Percentiles rank a stretch among this genome's conserved stretches.
Evolutionary conservation across 164 flowering plant genomes (phyloP).

Genomic region (Sedum album): DNA sequence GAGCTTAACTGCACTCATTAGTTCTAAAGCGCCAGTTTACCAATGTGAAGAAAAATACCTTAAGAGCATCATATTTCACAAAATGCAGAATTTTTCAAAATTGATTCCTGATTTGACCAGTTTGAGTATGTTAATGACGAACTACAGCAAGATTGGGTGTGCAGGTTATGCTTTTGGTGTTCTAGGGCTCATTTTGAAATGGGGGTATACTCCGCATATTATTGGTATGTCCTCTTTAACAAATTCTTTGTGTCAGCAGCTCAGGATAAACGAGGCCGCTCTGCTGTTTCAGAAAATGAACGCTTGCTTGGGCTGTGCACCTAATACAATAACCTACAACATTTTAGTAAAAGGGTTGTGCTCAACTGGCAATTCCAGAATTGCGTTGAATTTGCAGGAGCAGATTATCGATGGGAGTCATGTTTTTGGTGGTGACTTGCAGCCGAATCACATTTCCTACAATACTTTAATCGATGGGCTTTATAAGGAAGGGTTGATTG

Average conservation of each 20-base stretch:
- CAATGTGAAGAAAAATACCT: not conserved
- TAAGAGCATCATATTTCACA: not conserved
- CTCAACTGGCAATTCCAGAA: conserved; percentile 9
- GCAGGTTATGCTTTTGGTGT: conserved; percentile 9
- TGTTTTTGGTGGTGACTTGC: not conserved
- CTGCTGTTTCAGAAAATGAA: conserved; percentile 14
- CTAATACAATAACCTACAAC: no score
- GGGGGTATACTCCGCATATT: not conserved
- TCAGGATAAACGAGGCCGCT: conserved; percentile 19
- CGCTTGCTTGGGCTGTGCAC: conserved; percentile 7
- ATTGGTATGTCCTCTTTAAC: conserved; percentile 21
- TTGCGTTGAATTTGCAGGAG: not conserved
- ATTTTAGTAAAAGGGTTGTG: conserved; percentile 24
- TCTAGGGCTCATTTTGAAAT: not conserved
- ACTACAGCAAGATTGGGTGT: conserved; percentile 14
- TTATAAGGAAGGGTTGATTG: no score
- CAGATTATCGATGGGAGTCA: not conserved
- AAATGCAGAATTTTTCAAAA: not conserved
- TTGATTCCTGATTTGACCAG: not conserved
- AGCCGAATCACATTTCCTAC: not conserved
- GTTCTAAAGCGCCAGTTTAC: no score
- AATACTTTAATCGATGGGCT: not conserved
- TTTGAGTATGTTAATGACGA: no score
- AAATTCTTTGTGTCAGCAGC: no score
- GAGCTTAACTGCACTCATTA: no score